Percentiles rank a stretch among this genome's conserved stretches.
phyloP scores from a whole-genome alignment of 2,329 filamentous ascomycete genomes.

The Ilyonectria sp. region DNA sequence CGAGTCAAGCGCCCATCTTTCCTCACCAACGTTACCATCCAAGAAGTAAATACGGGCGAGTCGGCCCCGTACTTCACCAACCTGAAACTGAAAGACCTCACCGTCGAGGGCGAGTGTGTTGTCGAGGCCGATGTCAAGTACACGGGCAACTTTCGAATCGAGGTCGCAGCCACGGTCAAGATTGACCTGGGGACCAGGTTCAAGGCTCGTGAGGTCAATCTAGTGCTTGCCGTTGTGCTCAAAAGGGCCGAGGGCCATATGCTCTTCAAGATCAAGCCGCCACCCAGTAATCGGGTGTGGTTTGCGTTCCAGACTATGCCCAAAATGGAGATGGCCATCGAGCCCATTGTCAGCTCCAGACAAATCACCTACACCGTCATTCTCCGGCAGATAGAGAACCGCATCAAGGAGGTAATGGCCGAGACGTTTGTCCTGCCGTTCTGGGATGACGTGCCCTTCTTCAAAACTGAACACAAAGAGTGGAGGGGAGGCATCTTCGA shows the following conservation, averaged over 20 bases:
- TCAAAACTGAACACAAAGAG: constrained; percentile 81
- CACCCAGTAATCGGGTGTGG: constrained; percentile 97
- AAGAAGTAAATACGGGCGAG: constrained; percentile 88
- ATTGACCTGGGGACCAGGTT: constrained; percentile 92
- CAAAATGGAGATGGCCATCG: constrained; percentile 93
- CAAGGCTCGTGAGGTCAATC: constrained; percentile 90
- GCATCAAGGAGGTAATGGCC: constrained; percentile 93
- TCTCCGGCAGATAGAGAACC: constrained; percentile 91
- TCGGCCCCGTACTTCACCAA: constrained; percentile 92
- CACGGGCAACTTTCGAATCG: constrained; percentile 88
- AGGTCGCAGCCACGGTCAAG: constrained; percentile 92
- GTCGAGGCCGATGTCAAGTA: constrained; percentile 92
- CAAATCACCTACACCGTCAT: constrained; percentile 97
- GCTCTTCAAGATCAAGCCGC: constrained; percentile 90
- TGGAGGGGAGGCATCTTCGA: constrained; percentile 90
- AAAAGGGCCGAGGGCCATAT: constrained; percentile 89
- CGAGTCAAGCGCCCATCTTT: constrained; percentile 94
- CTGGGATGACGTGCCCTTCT: constrained; percentile 97
- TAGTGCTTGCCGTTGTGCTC: constrained; percentile 88
- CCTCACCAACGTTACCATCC: constrained; percentile 86
- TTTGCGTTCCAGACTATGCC: constrained; percentile 95
- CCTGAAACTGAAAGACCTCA: constrained; percentile 88
- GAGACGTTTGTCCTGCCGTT: constrained; percentile 94
- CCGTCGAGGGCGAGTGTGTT: constrained; percentile 90
- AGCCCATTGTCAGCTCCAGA: constrained; percentile 93